Percentiles rank a stretch among this genome's conserved stretches.
Conservation (phyloP, 345 rosid genomes). For the Orychophragmus violaceus region DNA sequence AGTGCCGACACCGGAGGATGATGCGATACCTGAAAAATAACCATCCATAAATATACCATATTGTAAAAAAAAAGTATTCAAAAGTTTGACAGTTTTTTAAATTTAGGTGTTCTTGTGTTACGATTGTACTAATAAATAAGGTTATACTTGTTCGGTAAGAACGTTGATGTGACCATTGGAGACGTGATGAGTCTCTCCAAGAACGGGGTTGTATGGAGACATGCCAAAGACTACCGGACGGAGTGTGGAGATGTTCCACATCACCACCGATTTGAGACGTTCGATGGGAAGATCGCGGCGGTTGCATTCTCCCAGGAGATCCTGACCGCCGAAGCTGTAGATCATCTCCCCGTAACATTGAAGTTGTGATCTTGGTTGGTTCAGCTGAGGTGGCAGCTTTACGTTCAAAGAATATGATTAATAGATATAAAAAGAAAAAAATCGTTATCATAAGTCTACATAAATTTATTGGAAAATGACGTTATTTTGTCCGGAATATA, state of each 20-base stretch:
- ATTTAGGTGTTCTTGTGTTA: neutral
- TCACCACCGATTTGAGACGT: conserved; percentile 50
- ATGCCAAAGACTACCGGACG: conserved; percentile 59
- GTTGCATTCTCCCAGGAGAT: conserved; percentile 45
- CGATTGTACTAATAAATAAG: neutral
- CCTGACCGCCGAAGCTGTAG: conserved; percentile 43
- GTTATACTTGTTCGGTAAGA: conserved; percentile 65
- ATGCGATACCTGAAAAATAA: conserved; percentile 51
- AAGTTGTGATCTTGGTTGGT: conserved; percentile 77
- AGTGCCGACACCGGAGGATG: conserved; percentile 90
- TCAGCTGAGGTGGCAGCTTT: conserved; percentile 68
- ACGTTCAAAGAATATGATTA: neutral
- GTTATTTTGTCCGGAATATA: neutral
- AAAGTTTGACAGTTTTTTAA: too few relatives aligned
- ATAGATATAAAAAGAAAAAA: neutral
- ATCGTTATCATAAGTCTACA: too few relatives aligned
- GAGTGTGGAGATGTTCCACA: conserved; percentile 59
- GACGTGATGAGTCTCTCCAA: conserved; percentile 94
- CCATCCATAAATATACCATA: neutral
- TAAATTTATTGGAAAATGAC: neutral
- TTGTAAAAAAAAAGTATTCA: too few relatives aligned
- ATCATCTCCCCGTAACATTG: conserved; percentile 68
- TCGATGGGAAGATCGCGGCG: conserved; percentile 40
- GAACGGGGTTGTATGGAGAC: conserved; percentile 81
- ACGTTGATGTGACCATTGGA: conserved; percentile 62